Percentiles rank a stretch among this genome's conserved stretches.
Evolutionary conservation across 2,329 filamentous ascomycete genomes (phyloP).

Genomic region (Colletotrichum sojae): DNA sequence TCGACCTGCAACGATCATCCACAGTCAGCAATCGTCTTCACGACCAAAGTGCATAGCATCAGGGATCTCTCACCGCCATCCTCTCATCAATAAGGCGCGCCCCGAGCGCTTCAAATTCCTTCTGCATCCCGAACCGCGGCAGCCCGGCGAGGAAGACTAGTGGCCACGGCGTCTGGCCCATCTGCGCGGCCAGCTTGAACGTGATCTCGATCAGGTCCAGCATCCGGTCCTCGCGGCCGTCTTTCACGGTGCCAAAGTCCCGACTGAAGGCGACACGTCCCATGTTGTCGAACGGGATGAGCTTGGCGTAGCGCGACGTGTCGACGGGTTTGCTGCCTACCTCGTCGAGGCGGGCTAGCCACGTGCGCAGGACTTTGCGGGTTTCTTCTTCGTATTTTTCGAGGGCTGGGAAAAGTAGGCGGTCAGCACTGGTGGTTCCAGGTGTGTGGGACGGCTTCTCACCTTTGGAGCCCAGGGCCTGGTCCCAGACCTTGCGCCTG

Average conservation of each 20-base stretch:
- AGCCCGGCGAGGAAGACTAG: constrained; percentile 36
- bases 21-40: not conserved
- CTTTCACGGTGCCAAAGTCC: constrained; percentile 44
- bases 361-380: constrained; percentile 42
- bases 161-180: constrained; percentile 46
- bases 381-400: constrained; percentile 43
- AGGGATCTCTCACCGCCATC: constrained; percentile 33
- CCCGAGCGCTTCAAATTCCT: constrained; percentile 61
- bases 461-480: constrained; percentile 44
- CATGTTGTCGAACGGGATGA: constrained; percentile 50
- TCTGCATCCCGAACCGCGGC: constrained; percentile 35
- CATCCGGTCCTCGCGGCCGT: constrained; percentile 45
- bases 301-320: constrained; percentile 44
- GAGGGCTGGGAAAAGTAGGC: constrained; percentile 25
- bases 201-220: constrained; percentile 43
- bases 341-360: constrained; percentile 42
- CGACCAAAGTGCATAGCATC: not conserved
- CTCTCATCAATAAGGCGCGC: constrained; percentile 49
- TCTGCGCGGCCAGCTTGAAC: constrained; percentile 40
- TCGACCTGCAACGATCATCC: constrained; percentile 12
- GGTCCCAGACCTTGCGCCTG: constrained; percentile 47
- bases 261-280: constrained; percentile 46
- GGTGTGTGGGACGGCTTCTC: not conserved
- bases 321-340: constrained; percentile 42
- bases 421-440: not conserved